Conservation (phyloP, 345 rosid genomes). For the Chamaenerion angustifolium region DNA sequence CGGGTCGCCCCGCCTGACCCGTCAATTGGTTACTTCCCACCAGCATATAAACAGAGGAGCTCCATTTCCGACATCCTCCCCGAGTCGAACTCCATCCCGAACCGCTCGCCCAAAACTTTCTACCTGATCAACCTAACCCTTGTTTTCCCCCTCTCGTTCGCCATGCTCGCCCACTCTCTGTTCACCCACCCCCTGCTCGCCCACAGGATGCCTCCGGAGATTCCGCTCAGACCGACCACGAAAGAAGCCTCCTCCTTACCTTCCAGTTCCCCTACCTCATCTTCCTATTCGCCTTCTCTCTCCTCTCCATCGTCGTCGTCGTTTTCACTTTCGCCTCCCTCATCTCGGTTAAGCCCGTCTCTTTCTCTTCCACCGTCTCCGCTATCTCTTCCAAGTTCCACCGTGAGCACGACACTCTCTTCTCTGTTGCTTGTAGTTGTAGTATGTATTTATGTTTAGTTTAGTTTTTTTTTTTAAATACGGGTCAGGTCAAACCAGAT, state of each 20-base stretch:
- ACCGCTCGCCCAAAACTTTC: slow-evolving; percentile 52
- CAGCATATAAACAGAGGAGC: no score
- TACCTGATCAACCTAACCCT: slow-evolving; percentile 55
- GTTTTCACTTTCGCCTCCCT: slow-evolving; percentile 95
- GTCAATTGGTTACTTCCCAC: no score
- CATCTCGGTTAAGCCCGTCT: slow-evolving; percentile 68
- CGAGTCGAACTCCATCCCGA: slow-evolving; percentile 58
- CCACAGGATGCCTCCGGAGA: slow-evolving; percentile 25
- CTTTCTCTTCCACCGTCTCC: slow-evolving; percentile 61
- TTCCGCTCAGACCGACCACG: slow-evolving; percentile 36
- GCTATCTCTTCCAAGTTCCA: slow-evolving; percentile 67
- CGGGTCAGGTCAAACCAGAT: no score
- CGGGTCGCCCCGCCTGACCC: no score
- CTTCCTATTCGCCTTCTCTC: slow-evolving; percentile 93
- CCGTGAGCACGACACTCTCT: no score
- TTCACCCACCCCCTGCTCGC: slow-evolving; percentile 49
- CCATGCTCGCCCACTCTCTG: slow-evolving; percentile 71
- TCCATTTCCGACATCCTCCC: slow-evolving; percentile 41
- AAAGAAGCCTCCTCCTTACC: slow-evolving; percentile 58
- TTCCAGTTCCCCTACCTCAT: slow-evolving; percentile 69
- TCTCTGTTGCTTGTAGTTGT: no score
- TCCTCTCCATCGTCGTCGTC: slow-evolving; percentile 88
- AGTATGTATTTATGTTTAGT: no score
- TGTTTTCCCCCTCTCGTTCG: slow-evolving; percentile 71
- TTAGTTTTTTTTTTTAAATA: no score